These are phyloP conservation scores for Neurospora sublineolata DNA, from an alignment of 495 filamentous ascomycete species.

Conservation along the genomic window DNA sequence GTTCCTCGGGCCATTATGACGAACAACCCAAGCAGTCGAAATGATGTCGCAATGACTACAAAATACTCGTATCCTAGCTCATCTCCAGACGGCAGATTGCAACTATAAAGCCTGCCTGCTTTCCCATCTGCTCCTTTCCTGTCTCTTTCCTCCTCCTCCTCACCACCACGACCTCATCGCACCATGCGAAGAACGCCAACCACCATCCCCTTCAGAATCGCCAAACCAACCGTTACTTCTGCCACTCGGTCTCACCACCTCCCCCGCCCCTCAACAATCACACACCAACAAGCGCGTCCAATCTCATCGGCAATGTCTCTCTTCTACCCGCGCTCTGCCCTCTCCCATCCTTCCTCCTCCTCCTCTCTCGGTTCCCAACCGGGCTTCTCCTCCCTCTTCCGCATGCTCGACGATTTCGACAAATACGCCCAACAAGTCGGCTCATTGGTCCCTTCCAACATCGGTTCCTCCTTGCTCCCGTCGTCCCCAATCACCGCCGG, in stretches of 20 bases:
- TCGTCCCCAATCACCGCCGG: neutral
- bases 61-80: neutral
- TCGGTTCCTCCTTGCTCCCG: constrained; percentile 14
- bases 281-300: neutral
- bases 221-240: neutral
- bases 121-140: neutral
- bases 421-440: constrained; percentile 30
- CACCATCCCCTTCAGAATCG: neutral
- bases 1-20: neutral
- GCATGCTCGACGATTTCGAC: constrained; percentile 68
- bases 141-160: neutral
- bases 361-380: constrained; percentile 32
- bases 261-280: neutral
- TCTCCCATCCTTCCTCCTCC: constrained; percentile 20
- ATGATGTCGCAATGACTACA: neutral
- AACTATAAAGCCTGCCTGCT: neutral
- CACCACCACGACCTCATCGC: neutral
- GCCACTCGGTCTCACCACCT: neutral
- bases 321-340: constrained; percentile 10
- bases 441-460: neutral
- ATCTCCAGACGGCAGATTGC: neutral
- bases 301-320: constrained; percentile 13
- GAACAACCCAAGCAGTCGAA: neutral
- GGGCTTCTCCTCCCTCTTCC: constrained; percentile 60
- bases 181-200: neutral